These are phyloP conservation scores for Davidsoniella neocaledoniae DNA, from an alignment of 2,329 filamentous ascomycete species.

Conservation along the genomic window DNA sequence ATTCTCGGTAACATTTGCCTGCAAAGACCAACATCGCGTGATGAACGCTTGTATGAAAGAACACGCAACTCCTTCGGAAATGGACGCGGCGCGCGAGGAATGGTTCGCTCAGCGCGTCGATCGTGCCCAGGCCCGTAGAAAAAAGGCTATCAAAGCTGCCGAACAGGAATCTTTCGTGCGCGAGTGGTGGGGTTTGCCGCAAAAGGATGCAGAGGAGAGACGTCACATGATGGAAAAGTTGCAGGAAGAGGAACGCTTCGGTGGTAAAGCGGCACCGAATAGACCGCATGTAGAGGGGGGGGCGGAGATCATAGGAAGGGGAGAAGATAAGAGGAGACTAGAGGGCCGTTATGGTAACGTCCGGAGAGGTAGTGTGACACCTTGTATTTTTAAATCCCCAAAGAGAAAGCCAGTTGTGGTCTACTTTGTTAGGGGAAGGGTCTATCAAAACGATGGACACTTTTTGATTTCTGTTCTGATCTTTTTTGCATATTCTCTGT, in stretches of 20 bases:
- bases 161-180: slow-evolving; percentile 49
- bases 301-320: neutral
- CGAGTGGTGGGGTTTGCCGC: slow-evolving; percentile 50
- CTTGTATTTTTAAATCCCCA: neutral
- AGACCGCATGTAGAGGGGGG: slow-evolving; percentile 13
- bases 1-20: slow-evolving; percentile 73
- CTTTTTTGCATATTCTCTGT: neutral
- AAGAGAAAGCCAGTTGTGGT: too few species aligned
- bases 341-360: slow-evolving; percentile 1
- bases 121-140: slow-evolving; percentile 49
- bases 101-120: slow-evolving; percentile 73
- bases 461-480: too few species aligned
- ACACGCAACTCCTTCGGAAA: slow-evolving; percentile 67
- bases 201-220: slow-evolving; percentile 34
- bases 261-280: slow-evolving; percentile 31
- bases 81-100: slow-evolving; percentile 78
- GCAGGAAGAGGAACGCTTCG: slow-evolving; percentile 34
- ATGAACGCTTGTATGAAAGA: slow-evolving; percentile 93
- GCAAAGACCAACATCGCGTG: slow-evolving; percentile 56
- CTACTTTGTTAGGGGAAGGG: too few species aligned
- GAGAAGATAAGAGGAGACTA: neutral
- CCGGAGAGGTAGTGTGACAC: neutral
- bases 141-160: slow-evolving; percentile 36
- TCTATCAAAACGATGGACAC: too few species aligned
- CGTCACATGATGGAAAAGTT: slow-evolving; percentile 36